Conservation (phyloP, 2,329 filamentous ascomycete genomes). For the Penicillium expansum region DNA sequence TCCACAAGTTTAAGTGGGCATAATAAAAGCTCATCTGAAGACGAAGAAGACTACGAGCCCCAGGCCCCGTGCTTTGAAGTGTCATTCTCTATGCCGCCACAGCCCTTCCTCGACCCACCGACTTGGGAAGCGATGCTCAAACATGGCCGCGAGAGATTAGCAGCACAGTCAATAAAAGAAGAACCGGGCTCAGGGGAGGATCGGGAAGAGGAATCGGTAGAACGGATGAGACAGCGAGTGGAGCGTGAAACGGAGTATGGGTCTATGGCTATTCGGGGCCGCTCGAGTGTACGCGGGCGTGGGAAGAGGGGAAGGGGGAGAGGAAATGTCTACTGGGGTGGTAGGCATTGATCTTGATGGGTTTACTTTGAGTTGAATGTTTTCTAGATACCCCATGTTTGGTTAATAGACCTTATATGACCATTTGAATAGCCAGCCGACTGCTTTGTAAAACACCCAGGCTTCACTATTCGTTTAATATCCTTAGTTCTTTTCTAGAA, state of each 20-base stretch:
- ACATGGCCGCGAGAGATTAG: conserved; percentile 10
- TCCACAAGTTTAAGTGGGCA: neutral
- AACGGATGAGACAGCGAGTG: conserved; percentile 18
- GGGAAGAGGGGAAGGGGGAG: conserved; percentile 16
- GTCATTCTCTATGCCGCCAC: conserved; percentile 33
- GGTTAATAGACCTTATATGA: neutral
- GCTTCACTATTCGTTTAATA: neutral
- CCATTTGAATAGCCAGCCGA: neutral
- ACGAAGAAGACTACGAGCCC: neutral
- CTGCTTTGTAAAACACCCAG: neutral
- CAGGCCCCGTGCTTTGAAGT: conserved; percentile 27
- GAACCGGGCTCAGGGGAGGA: neutral
- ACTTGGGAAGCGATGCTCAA: conserved; percentile 33
- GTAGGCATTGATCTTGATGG: neutral
- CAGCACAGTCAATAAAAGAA: conserved; percentile 4
- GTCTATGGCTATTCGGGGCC: conserved; percentile 33
- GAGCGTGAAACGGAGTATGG: conserved; percentile 32
- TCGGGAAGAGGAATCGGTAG: conserved; percentile 12
- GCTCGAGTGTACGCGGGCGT: conserved; percentile 23
- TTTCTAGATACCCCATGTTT: neutral
- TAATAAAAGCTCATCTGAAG: neutral
- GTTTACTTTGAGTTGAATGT: neutral
- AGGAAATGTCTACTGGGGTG: conserved; percentile 14
- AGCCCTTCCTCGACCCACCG: conserved; percentile 42
- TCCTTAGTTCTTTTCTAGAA: neutral